phyloP scores from a whole-genome alignment of 345 rosid genomes.

The Sisymbrium altissimum region DNA sequence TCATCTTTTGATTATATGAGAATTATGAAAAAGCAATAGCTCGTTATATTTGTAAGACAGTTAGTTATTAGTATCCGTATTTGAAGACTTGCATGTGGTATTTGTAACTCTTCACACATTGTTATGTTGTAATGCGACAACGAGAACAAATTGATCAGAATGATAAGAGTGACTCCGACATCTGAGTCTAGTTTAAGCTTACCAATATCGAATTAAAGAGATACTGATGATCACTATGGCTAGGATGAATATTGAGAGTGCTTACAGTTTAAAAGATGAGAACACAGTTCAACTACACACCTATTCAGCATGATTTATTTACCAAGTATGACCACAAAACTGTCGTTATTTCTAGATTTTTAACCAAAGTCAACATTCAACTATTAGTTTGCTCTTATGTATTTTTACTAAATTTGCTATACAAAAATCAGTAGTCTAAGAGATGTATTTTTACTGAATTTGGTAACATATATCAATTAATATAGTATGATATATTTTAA shows the following conservation, averaged over 20 bases:
- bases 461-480: no score
- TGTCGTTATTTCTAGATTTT: no score
- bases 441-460: no score
- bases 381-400: no score
- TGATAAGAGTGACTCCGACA: background rate
- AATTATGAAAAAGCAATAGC: slow-evolving; percentile 17
- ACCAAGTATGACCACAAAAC: no score
- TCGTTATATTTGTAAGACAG: background rate
- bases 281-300: background rate
- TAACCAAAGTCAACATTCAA: no score
- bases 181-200: background rate
- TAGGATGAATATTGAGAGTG: background rate
- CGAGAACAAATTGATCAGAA: background rate
- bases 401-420: no score
- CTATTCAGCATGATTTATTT: background rate
- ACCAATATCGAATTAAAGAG: background rate
- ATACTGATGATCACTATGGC: background rate
- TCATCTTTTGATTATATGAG: slow-evolving; percentile 28
- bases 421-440: no score
- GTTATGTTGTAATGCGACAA: background rate
- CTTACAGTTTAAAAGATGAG: background rate
- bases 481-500: no score
- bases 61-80: background rate
- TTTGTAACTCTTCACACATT: background rate
- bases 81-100: background rate